Evolutionary conservation across 306 rosid species (phyloP).

Genomic region (cucumber (Cucumis sativus)): Cucumber_9930_V3 NC_026661.2:19562501-19563000

Average conservation of each 20-base stretch:
- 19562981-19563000: constrained; percentile 58
- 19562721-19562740: constrained; percentile 73
- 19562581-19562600: background rate
- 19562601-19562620: background rate
- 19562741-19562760: constrained; percentile 59
- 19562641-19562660: background rate
- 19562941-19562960: constrained; percentile 95
- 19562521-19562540: background rate
- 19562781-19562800: constrained; percentile 56
- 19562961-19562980: constrained; percentile 99
- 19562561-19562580: background rate
- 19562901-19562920: constrained; percentile 82
- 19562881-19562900: constrained; percentile 71
- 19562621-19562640: background rate
- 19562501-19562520: background rate
- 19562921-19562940: constrained; percentile 98
- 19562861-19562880: constrained; percentile 77
- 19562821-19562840: constrained; percentile 89
- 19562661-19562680: background rate
- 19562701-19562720: constrained; percentile 11
- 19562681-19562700: background rate
- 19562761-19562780: constrained; percentile 51
- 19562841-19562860: constrained; percentile 77
- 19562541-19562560: background rate
- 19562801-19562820: constrained; percentile 58